Evolutionary conservation across 768 basidiomycete genomes (phyloP).

Genomic region (Clitopilus passeckerianus): DNA sequence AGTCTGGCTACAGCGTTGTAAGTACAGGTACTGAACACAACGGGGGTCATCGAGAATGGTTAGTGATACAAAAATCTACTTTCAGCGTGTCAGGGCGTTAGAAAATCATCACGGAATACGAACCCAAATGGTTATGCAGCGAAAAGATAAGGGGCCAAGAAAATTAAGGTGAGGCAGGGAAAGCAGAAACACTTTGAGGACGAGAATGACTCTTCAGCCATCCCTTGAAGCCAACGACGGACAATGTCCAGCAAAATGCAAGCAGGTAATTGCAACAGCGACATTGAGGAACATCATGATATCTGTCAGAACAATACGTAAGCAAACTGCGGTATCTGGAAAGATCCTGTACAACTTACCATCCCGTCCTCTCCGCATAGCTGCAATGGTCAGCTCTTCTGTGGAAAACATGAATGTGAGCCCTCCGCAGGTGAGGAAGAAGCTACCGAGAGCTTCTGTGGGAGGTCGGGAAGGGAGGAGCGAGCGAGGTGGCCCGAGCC

Average conservation of each 20-base stretch:
- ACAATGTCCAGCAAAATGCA: constrained; percentile 84
- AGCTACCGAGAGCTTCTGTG: constrained; percentile 84
- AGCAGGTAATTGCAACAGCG: constrained; percentile 80
- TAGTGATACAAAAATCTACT: neutral
- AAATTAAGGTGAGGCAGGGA: constrained; percentile 10
- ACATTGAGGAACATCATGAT: constrained; percentile 89
- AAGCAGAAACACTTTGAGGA: neutral
- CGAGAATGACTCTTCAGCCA: constrained; percentile 53
- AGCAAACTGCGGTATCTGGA: neutral
- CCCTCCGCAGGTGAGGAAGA: constrained; percentile 86
- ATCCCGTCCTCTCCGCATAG: constrained; percentile 87
- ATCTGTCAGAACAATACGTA: constrained; percentile 34
- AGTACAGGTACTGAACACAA: constrained; percentile 1
- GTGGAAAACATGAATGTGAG: constrained; percentile 86
- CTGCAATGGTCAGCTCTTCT: constrained; percentile 85
- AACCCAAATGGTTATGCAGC: neutral
- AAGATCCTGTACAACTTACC: constrained; percentile 38
- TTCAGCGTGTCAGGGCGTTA: neutral
- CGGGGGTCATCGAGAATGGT: neutral
- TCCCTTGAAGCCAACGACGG: constrained; percentile 76
- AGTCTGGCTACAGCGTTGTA: constrained; percentile 1
- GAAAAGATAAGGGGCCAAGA: neutral
- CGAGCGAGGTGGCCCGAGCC: constrained; percentile 78
- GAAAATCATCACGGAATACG: neutral
- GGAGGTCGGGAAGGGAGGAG: constrained; percentile 90